Evolutionary conservation across 2,329 filamentous ascomycete species (phyloP), one percentile per base, ranked within the genome.

Genomic region (Akanthomyces muscarius): DNA sequence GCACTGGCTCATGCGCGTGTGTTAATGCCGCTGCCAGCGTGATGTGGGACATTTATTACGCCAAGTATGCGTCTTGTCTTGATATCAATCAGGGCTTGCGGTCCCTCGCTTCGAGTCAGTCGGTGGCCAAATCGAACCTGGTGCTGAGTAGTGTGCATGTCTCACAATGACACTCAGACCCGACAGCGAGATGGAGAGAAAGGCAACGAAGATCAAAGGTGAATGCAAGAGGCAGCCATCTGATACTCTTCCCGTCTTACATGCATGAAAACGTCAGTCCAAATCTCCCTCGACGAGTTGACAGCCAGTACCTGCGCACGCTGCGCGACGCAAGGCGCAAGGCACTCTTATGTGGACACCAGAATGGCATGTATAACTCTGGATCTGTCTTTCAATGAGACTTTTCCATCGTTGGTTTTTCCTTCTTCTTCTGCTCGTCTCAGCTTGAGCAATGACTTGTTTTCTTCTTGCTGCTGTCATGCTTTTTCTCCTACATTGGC

Each of bases 21-120:
- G 18, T 58, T 50, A 58, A 58, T 58, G 56, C 56, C 56, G 44
- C 56, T 28, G 33, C 18, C n/a, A 50, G 30, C 3, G 47, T 58
- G 45, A 21, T 6, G 36, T 58, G 33, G 44, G 38, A 41, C 55
- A 47, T 42, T 11, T 25, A 25, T 36, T 44, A 28, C 55, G 30
- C 14, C 45, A 48, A 48, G 45, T 14, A 30, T 13, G 6, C 44
- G n/a, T 36, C 42, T 18, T 25, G 21, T 48, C 56, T 41, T 41
- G 56, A 50, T 50, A 21, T 21, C 21, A 21, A 21, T 50, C 21
- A 41, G 33, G 13, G 8, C 14, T 38, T n/a, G 56, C 45, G 7
- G 30, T 28, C 44, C 33, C n/a, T 36, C n/a, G n/a, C 44, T 25
- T 25, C 44, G 28, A 58, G 28, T 58, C 42, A 58, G 55, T 25